Evolutionary conservation across 371 early-diverging fungal genomes (phyloP).

Genomic region (Apophysomyces trapeziformis): DNA sequence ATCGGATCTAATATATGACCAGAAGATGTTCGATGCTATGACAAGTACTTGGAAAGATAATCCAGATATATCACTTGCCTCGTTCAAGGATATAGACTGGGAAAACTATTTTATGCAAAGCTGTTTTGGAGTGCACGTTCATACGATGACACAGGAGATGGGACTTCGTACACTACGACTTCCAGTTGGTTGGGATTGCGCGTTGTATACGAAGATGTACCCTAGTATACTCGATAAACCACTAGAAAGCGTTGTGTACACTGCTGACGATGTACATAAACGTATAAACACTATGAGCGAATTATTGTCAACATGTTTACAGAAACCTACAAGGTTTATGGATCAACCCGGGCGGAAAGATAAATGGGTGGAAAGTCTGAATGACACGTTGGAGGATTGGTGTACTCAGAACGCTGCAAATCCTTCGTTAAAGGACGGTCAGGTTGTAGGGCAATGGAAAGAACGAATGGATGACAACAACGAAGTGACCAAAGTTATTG

Average conservation of each 20-base stretch:
- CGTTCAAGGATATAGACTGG: constrained; percentile 19
- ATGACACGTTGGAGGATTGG: constrained; percentile 40
- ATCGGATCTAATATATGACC: background rate
- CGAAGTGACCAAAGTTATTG: constrained; percentile 27
- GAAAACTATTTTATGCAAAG: constrained; percentile 31
- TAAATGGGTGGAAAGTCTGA: constrained; percentile 34
- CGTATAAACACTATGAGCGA: constrained; percentile 31
- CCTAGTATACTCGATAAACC: constrained; percentile 22
- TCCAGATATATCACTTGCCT: background rate
- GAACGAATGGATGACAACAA: constrained; percentile 24
- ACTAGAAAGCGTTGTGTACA: constrained; percentile 31
- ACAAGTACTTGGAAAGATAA: constrained; percentile 19
- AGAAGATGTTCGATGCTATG: background rate
- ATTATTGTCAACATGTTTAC: constrained; percentile 20
- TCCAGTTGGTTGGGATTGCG: constrained; percentile 21
- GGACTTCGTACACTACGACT: constrained; percentile 15
- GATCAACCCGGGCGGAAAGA: constrained; percentile 27
- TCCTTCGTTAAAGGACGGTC: constrained; percentile 35
- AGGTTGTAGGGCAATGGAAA: constrained; percentile 18
- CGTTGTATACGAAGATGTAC: constrained; percentile 21
- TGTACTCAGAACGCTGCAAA: constrained; percentile 48
- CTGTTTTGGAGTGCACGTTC: constrained; percentile 16
- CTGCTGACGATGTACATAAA: constrained; percentile 37
- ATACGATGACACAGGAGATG: constrained; percentile 11
- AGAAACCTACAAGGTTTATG: constrained; percentile 19